Evolutionary conservation across 108 stramenopile species (phyloP).

Genomic region (Nitzschia inconspicua): DNA sequence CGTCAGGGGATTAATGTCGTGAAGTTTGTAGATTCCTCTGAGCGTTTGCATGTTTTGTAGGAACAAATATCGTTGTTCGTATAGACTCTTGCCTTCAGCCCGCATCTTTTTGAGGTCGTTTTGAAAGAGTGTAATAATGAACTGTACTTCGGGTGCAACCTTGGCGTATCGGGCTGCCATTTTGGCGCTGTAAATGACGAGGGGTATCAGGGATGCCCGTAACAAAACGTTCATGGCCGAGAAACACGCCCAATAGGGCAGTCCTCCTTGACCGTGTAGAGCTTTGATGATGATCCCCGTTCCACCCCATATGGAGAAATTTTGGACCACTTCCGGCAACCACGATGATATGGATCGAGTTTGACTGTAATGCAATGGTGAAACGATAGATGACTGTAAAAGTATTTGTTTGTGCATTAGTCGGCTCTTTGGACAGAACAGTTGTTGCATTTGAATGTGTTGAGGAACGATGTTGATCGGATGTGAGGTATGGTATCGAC

Average conservation of each 20-base stretch:
- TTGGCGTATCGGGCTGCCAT: constrained; percentile 63
- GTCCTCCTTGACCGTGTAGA: constrained; percentile 44
- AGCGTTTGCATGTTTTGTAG: constrained; percentile 46
- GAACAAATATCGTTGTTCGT: constrained; percentile 40
- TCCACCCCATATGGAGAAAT: constrained; percentile 66
- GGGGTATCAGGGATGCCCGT: constrained; percentile 58
- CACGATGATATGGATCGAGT: constrained; percentile 27
- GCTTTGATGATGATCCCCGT: constrained; percentile 51
- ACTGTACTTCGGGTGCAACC: constrained; percentile 82
- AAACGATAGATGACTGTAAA: too few species aligned
- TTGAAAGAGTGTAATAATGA: constrained; percentile 60
- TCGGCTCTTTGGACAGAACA: not conserved
- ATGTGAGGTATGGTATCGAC: too few species aligned
- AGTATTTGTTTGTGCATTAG: not conserved
- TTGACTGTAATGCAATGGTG: too few species aligned
- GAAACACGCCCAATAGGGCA: constrained; percentile 83
- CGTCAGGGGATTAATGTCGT: constrained; percentile 68
- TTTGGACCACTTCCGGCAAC: constrained; percentile 48
- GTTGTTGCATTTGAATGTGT: not conserved
- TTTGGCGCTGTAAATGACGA: constrained; percentile 67
- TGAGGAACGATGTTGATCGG: not conserved
- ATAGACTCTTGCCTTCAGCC: constrained; percentile 27
- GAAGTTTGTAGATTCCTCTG: constrained; percentile 55
- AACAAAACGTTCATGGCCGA: constrained; percentile 63
- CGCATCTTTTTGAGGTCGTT: constrained; percentile 61